Evolutionary conservation across 2,329 filamentous ascomycete species (phyloP).

Genomic region (Byssothecium circinans): DNA sequence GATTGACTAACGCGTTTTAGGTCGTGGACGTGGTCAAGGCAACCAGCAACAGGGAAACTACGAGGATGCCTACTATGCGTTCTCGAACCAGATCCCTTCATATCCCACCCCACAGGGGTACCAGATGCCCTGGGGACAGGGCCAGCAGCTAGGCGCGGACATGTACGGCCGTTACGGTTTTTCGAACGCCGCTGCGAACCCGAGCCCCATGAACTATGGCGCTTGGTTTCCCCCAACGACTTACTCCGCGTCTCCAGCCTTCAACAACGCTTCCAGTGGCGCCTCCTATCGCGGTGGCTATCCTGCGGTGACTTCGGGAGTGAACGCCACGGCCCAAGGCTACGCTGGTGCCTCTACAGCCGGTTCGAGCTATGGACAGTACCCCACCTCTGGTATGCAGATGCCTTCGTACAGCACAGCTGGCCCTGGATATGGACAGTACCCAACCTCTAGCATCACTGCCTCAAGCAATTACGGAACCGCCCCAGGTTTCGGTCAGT

Average conservation of each 20-base stretch:
- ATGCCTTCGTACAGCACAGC: conserved; percentile 1
- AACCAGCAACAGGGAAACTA: conserved; percentile 24
- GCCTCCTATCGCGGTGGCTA: conserved; percentile 28
- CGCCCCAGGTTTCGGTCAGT: not conserved
- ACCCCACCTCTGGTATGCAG: conserved; percentile 8
- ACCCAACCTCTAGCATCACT: not conserved
- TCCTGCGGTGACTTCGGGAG: conserved; percentile 11
- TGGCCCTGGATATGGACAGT: conserved; percentile 4
- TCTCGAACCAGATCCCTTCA: conserved; percentile 34
- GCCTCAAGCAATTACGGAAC: too few species aligned
- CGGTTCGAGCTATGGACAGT: conserved; percentile 19
- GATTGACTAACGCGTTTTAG: conserved; percentile 17
- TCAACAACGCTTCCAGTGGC: conserved; percentile 22
- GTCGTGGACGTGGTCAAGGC: conserved; percentile 18
- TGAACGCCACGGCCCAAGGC: not conserved
- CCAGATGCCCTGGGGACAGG: conserved; percentile 30
- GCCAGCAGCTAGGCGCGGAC: conserved; percentile 23
- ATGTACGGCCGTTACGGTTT: conserved; percentile 28
- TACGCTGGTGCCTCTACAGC: conserved; percentile 18
- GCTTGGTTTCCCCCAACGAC: conserved; percentile 34
- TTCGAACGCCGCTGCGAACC: conserved; percentile 24
- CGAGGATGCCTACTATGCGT: conserved; percentile 32
- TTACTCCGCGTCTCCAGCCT: conserved; percentile 26
- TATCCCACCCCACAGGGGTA: conserved; percentile 28
- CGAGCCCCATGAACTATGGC: conserved; percentile 37